Conservation (phyloP, 163 green algal species). For the Botryococcus braunii region DNA sequence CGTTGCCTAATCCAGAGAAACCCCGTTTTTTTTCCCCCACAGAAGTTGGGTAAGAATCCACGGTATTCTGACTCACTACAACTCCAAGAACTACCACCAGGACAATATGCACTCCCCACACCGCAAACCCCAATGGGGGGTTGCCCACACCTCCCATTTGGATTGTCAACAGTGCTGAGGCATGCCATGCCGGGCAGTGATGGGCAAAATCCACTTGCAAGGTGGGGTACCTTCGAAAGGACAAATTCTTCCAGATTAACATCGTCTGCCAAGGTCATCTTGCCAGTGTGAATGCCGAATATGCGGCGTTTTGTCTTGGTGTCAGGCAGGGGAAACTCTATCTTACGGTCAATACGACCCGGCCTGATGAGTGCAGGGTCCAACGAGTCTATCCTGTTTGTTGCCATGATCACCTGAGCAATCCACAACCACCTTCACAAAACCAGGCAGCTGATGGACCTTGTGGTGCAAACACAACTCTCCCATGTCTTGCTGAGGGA, state of each 20-base stretch:
- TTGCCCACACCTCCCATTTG: no score
- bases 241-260: conserved; percentile 99
- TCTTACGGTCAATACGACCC: conserved; percentile 93
- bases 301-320: conserved; percentile 98
- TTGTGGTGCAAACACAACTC: no score
- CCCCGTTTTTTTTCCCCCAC: no score
- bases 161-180: no score
- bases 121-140: no score
- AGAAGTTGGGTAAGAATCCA: no score
- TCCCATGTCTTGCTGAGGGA: no score
- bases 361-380: conserved; percentile 95
- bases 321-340: conserved; percentile 98
- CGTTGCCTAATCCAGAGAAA: no score
- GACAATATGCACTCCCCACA: no score
- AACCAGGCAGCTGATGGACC: no score
- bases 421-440: neutral
- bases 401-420: conserved; percentile 94
- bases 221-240: conserved; percentile 72
- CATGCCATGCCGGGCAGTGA: neutral
- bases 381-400: conserved; percentile 95
- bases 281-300: conserved; percentile 85
- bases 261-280: conserved; percentile 79
- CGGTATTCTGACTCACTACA: no score
- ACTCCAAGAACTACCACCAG: no score
- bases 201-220: conserved; percentile 15